Percentiles rank a stretch among this genome's conserved stretches.
Conservation (phyloP, 768 basidiomycete genomes). For the Lyophyllum shimeji region DNA sequence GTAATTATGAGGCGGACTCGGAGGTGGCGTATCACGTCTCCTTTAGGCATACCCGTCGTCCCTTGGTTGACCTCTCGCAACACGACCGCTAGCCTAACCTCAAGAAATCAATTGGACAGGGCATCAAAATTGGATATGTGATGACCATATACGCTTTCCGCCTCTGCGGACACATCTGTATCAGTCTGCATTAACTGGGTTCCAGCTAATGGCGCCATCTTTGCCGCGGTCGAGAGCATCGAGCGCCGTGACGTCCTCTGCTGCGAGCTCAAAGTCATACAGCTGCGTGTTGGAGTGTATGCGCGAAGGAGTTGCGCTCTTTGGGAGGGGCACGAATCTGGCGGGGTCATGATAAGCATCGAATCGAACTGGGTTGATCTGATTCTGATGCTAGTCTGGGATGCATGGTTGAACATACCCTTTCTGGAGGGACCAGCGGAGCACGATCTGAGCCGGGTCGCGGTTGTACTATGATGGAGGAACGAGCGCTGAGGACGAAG, state of each 20-base stretch:
- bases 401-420: constrained; percentile 53
- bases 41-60: too few relatives aligned
- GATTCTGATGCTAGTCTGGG: background rate
- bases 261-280: constrained; percentile 70
- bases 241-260: constrained; percentile 64
- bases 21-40: too few relatives aligned
- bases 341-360: background rate
- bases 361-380: background rate
- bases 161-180: background rate
- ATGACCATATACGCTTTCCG: too few relatives aligned
- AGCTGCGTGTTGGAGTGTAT: constrained; percentile 74
- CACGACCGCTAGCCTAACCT: too few relatives aligned
- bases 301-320: constrained; percentile 68
- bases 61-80: too few relatives aligned
- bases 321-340: constrained; percentile 82
- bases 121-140: background rate
- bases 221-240: constrained; percentile 73
- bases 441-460: constrained; percentile 75
- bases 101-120: background rate
- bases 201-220: constrained; percentile 79
- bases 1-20: too few relatives aligned
- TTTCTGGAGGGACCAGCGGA: constrained; percentile 90
- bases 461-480: constrained; percentile 44
- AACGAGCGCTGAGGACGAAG: background rate
- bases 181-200: constrained; percentile 65